Evolutionary conservation across 2,329 filamentous ascomycete species (phyloP).

Genomic region (Colletotrichum sp.): DNA sequence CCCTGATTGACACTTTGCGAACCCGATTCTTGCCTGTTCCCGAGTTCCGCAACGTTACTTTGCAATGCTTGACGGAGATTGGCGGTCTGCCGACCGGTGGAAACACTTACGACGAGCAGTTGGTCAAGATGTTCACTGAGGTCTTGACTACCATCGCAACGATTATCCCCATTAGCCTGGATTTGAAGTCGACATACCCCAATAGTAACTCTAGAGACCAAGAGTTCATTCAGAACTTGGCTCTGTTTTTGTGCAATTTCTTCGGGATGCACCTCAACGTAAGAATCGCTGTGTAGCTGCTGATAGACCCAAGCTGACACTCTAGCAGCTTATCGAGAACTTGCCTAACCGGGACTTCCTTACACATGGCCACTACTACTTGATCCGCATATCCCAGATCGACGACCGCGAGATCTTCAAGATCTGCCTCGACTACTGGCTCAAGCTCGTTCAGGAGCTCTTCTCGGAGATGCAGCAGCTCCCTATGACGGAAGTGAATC

Average conservation of each 20-base stretch:
- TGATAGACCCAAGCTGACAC: constrained; percentile 18
- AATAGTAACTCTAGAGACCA: constrained; percentile 92
- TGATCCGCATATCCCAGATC: constrained; percentile 97
- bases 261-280: constrained; percentile 91
- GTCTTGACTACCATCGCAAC: constrained; percentile 90
- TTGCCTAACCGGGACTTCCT: constrained; percentile 94
- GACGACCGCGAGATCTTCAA: constrained; percentile 99
- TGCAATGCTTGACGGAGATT: constrained; percentile 97
- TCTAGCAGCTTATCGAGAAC: constrained; percentile 82
- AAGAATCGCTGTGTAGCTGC: constrained; percentile 28
- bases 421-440: constrained; percentile 99
- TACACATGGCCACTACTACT: constrained; percentile 95
- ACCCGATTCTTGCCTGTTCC: constrained; percentile 91
- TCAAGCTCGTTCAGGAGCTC: constrained; percentile 94
- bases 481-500: constrained; percentile 91
- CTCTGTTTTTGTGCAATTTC: constrained; percentile 95
- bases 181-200: constrained; percentile 89
- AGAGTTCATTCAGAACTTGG: constrained; percentile 96
- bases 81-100: constrained; percentile 86
- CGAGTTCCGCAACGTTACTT: constrained; percentile 94
- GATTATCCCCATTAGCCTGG: constrained; percentile 89
- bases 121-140: constrained; percentile 98
- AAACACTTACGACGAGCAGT: constrained; percentile 88
- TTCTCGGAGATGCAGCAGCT: constrained; percentile 99
- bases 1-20: constrained; percentile 91